Conservation (phyloP, 352 stramenopile species). For the Phytophthora sp. region DNA sequence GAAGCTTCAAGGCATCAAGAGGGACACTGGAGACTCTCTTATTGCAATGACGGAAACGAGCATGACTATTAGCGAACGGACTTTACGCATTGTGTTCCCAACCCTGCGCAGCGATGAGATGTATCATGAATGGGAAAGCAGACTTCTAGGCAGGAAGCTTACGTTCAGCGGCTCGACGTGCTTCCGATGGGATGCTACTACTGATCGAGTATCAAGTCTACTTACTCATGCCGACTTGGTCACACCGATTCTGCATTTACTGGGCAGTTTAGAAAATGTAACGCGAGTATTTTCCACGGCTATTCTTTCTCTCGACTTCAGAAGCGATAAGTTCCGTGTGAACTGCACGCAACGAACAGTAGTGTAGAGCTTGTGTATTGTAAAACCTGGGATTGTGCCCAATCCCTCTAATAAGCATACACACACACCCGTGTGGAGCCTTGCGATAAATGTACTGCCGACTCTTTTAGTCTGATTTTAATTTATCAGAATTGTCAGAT, state of each 20-base stretch:
- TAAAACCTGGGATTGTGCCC: no score
- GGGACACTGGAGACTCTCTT: neutral
- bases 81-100: slow-evolving; percentile 1
- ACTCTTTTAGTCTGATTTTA: no score
- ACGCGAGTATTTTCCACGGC: slow-evolving; percentile 11
- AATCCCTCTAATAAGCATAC: no score
- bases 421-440: no score
- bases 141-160: neutral
- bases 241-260: neutral
- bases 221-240: neutral
- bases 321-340: no score
- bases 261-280: neutral
- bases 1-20: neutral
- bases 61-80: slow-evolving; percentile 1
- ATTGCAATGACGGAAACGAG: neutral
- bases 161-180: neutral
- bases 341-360: no score
- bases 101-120: neutral
- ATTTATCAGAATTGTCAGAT: no score
- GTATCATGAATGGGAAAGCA: neutral
- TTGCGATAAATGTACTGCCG: no score
- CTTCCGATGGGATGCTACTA: slow-evolving; percentile 2
- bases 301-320: no score
- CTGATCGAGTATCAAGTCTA: neutral
- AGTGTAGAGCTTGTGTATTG: no score